Evolutionary conservation across 23 red algal genomes (phyloP).

Genomic region (Gracilaria caudata): DNA sequence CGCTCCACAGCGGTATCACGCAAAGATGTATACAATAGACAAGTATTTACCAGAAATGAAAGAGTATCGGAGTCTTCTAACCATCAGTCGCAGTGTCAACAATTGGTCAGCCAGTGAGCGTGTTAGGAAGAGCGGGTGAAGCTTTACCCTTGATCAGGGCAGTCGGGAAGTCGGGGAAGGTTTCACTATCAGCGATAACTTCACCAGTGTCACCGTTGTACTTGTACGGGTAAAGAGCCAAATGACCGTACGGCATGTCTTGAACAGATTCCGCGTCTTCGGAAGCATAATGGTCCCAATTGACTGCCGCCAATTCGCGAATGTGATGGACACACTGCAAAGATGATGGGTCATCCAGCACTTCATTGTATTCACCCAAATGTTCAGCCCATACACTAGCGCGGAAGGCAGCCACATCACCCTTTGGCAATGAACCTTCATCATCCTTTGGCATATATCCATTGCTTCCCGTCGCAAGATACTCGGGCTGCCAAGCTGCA

Average conservation of each 20-base stretch:
- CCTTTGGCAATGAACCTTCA: conserved; percentile 41
- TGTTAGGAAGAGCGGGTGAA: conserved; percentile 63
- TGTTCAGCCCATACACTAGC: conserved; percentile 72
- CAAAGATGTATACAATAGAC: background rate
- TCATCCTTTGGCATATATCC: conserved; percentile 27
- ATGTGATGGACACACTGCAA: conserved; percentile 65
- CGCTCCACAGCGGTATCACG: background rate
- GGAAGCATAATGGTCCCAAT: conserved; percentile 70
- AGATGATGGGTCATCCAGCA: conserved; percentile 62
- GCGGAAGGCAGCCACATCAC: conserved; percentile 81
- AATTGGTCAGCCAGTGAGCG: conserved; percentile 46
- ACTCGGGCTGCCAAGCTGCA: conserved; percentile 70
- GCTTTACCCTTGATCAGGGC: conserved; percentile 68
- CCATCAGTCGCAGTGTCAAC: background rate
- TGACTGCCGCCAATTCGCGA: conserved; percentile 41
- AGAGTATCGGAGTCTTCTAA: background rate
- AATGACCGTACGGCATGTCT: conserved; percentile 69
- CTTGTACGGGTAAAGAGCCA: conserved; percentile 65
- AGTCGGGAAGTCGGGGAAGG: conserved; percentile 58
- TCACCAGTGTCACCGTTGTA: conserved; percentile 53
- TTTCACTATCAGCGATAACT: conserved; percentile 15
- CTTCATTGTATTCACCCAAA: conserved; percentile 52
- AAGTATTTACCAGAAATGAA: background rate
- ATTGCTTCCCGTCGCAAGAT: conserved; percentile 56
- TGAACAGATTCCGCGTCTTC: conserved; percentile 26